These are phyloP conservation scores for Flaveria robusta DNA, from an alignment of 129 eudicot species.

Conservation along the genomic window DNA sequence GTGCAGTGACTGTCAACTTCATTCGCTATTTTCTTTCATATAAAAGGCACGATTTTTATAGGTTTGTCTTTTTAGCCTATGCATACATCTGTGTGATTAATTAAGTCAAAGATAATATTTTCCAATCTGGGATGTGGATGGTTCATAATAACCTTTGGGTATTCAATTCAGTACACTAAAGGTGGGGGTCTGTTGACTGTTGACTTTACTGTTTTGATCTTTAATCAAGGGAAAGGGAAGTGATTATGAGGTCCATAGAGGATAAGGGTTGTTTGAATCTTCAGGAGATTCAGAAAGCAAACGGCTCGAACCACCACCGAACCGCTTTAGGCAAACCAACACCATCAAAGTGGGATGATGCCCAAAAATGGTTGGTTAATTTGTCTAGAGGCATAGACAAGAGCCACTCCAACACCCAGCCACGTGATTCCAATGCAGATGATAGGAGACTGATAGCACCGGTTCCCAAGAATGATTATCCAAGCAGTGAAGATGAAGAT, in stretches of 20 bases:
- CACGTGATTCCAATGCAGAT: slow-evolving; percentile 84
- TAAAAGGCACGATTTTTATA: too few species aligned
- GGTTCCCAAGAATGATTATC: slow-evolving; percentile 32
- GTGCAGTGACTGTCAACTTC: too few species aligned
- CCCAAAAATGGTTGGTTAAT: slow-evolving; percentile 83
- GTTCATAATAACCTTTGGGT: too few species aligned
- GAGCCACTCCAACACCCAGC: slow-evolving; percentile 46
- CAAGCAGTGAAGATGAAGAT: slow-evolving; percentile 61
- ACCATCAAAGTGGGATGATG: slow-evolving; percentile 97
- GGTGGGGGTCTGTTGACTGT: too few species aligned
- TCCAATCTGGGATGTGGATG: too few species aligned
- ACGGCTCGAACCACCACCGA: slow-evolving; percentile 32
- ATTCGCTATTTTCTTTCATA: too few species aligned
- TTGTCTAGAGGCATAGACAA: slow-evolving; percentile 58
- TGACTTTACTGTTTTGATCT: slow-evolving; percentile 1
- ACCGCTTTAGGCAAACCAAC: slow-evolving; percentile 78
- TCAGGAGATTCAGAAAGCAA: too few species aligned
- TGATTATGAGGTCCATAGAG: slow-evolving; percentile 77
- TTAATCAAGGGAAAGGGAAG: slow-evolving; percentile 8
- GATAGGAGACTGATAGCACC: slow-evolving; percentile 47
- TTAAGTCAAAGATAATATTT: too few species aligned
- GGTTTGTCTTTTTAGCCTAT: too few species aligned
- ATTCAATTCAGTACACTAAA: too few species aligned
- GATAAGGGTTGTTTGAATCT: slow-evolving; percentile 68
- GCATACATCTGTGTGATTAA: too few species aligned